phyloP scores from a whole-genome alignment of 345 rosid genomes.

The Durio zibethinus region DNA sequence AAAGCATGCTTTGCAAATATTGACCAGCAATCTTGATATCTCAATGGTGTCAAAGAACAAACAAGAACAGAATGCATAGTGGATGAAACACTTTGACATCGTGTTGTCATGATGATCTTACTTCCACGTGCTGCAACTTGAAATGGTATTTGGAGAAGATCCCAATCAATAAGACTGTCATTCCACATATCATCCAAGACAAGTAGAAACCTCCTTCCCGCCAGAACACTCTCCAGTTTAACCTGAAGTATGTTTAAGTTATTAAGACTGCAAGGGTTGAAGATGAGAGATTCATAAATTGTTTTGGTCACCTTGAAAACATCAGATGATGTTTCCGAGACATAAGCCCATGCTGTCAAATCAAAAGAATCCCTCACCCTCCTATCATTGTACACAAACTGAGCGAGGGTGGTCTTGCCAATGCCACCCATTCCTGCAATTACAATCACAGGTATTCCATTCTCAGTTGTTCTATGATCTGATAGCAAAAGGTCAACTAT shows the following conservation, averaged over 20 bases:
- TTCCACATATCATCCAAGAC: constrained; percentile 46
- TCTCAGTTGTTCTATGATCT: neutral
- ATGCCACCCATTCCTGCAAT: constrained; percentile 27
- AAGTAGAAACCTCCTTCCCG: constrained; percentile 18
- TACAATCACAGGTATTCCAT: no score
- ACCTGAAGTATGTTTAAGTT: constrained; percentile 39
- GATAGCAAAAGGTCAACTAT: constrained; percentile 27
- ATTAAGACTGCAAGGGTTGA: constrained; percentile 18
- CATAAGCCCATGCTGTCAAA: no score
- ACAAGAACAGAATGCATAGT: constrained; percentile 24
- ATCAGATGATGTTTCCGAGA: no score
- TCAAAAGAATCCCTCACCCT: neutral
- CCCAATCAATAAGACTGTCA: constrained; percentile 33
- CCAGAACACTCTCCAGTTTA: constrained; percentile 13
- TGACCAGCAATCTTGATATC: constrained; percentile 30
- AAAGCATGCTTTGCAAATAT: constrained; percentile 33
- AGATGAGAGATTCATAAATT: neutral
- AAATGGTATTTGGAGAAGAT: constrained; percentile 32
- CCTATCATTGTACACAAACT: constrained; percentile 31
- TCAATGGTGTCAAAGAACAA: no score
- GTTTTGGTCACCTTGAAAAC: no score
- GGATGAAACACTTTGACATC: constrained; percentile 30
- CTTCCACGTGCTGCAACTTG: constrained; percentile 28
- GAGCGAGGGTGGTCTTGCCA: constrained; percentile 48
- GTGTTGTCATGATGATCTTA: constrained; percentile 42